phyloP scores from a whole-genome alignment of 2,329 filamentous ascomycete genomes.

The Fusarium pseudocircinatum region DNA sequence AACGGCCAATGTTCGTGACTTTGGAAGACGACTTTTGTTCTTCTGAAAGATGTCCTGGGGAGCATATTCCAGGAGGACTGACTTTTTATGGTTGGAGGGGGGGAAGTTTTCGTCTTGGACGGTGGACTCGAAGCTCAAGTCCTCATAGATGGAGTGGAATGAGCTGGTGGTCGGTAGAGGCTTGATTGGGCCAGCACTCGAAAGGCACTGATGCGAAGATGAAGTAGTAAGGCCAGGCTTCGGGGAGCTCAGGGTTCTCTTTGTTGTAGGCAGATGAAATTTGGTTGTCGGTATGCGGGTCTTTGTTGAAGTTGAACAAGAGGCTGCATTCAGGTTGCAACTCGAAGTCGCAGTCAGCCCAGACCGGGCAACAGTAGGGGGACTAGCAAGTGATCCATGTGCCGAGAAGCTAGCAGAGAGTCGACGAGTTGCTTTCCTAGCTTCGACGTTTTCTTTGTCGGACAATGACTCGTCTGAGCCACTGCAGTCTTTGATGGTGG shows the following conservation, averaged over 20 bases:
- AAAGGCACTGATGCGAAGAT: conserved; percentile 22
- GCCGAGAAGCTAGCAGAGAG: conserved; percentile 47
- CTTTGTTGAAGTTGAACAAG: not conserved
- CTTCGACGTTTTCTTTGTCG: conserved; percentile 3
- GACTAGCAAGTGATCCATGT: conserved; percentile 39
- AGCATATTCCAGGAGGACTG: not conserved
- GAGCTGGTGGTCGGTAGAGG: conserved; percentile 27
- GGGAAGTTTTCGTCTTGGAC: conserved; percentile 45
- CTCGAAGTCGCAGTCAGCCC: conserved; percentile 35
- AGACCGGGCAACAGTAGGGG: conserved; percentile 46
- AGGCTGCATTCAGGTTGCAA: not conserved
- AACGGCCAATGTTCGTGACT: conserved; percentile 56
- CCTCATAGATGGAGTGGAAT: not conserved
- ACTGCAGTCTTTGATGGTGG: conserved; percentile 49
- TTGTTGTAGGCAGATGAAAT: not conserved
- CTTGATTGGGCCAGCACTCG: conserved; percentile 1
- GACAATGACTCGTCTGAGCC: conserved; percentile 31
- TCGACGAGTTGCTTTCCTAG: conserved; percentile 35
- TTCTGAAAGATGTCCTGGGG: not conserved
- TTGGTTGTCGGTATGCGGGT: not conserved
- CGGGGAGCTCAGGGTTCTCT: conserved; percentile 10
- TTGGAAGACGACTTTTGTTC: conserved; percentile 50
- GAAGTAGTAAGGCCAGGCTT: conserved; percentile 43
- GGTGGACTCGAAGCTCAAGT: conserved; percentile 1
- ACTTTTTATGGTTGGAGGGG: conserved; percentile 5